Evolutionary conservation across 1,284 basidiomycete species (phyloP), one percentile per base, ranked within the genome.

Genomic region (Puccinia sorghi): DNA sequence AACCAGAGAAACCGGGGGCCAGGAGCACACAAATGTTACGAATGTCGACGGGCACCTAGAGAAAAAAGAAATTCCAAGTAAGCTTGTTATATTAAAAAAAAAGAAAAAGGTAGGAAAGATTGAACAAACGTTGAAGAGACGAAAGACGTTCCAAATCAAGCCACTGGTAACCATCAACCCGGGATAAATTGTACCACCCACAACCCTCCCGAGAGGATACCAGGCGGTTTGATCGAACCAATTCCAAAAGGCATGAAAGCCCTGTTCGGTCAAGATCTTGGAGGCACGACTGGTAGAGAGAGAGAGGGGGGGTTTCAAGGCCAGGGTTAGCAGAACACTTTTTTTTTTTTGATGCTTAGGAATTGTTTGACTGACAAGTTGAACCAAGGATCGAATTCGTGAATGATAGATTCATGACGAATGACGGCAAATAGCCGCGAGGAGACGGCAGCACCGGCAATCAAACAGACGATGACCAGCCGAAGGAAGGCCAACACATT

Each of bases 241-340:
- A 85, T 99, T 99, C 96, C 93, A 99, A 86, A 95, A 99, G 90
- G 94, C 93, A 87, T 96, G 94, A 87, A 97, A 97, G n/a, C 94
- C 94, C 82, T 96, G 88, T 32, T 91, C 89, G 27, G 93, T 92
- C 56, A 97, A 87, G 5, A 97, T 91, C 83, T 88, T 90, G 1
- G 94, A 96, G 64, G 94, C 94, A 64, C 94, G 93, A 86, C 93
- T 94, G 76, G 11, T 2, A 20, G 57, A 72, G 39, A 75, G 20
- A 13, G 25, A n/a, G 27, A 64, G 17, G 17, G 25, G 12, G 12
- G 12, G 11, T 15, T n/a, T 41, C 43, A n/a, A 46, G 61, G 1
- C 61, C 8, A 69, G 37, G 72, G 43, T 71, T 27, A 43, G 4
- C 43, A 52, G 52, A 9, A 39, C 56, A 32, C 39, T n/a, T 48